These are phyloP conservation scores for Exophiala phaeomuriformis DNA, from an alignment of 2,329 filamentous ascomycete species.

Conservation along the genomic window DNA sequence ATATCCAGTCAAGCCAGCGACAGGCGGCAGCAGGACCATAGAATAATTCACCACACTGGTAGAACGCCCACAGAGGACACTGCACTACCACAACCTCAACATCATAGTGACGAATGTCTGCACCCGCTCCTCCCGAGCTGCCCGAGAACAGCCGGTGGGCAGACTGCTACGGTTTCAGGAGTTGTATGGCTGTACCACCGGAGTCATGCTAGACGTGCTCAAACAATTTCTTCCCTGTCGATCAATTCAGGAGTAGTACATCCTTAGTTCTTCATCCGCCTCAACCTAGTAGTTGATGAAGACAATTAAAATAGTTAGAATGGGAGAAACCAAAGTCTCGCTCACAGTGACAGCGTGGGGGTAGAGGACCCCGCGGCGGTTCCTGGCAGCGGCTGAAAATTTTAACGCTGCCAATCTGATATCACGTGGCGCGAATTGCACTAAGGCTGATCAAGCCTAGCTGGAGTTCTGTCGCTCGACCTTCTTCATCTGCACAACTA, in stretches of 20 bases:
- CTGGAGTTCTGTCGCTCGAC: not conserved
- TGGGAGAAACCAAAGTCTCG: too few species aligned
- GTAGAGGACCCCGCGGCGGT: too few species aligned
- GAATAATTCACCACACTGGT: constrained; percentile 11
- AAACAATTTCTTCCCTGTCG: too few species aligned
- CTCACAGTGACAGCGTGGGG: too few species aligned
- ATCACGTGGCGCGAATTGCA: not conserved
- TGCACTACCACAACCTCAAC: constrained; percentile 9
- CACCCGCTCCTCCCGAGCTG: not conserved
- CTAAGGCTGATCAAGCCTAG: not conserved
- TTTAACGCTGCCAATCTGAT: not conserved
- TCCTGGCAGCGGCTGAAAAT: not conserved
- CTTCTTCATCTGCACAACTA: not conserved
- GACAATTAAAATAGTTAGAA: too few species aligned
- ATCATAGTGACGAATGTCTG: constrained; percentile 4
- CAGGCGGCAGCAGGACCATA: constrained; percentile 2
- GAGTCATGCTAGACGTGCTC: too few species aligned
- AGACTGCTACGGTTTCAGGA: too few species aligned
- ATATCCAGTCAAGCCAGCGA: constrained; percentile 5
- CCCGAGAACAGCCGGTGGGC: constrained; percentile 12
- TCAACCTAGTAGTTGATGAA: too few species aligned
- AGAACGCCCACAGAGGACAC: constrained; percentile 2
- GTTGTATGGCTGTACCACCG: too few species aligned
- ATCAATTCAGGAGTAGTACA: too few species aligned
- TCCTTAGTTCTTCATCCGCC: too few species aligned